Base-by-base conservation (phyloP, 371 early-diverging fungal genomes). In the Fennellomyces sp. region DNA sequence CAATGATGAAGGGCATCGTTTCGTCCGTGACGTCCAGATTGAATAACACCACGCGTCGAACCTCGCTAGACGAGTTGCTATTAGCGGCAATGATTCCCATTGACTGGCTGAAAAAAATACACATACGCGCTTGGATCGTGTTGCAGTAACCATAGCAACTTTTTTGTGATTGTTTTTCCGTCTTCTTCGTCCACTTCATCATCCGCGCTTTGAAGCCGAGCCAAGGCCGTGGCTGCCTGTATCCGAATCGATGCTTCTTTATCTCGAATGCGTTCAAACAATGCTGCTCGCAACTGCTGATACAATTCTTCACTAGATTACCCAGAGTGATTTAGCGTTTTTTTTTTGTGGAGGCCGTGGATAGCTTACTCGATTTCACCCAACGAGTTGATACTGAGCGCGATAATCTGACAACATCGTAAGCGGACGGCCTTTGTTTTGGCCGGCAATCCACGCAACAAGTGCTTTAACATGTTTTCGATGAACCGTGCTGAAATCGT, bases 191-290 rank as follows among this genome's bases (percentile, higher is more conserved):
- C 87, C 2, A 65, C 72, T 21, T 82, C 83, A 23, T 73, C 78
- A 53, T 86, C 82, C 17, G 70, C 81, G 41, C 82, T 85, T 68
- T 91, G 92, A 33, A 95, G 78, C 55, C 92, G 84, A 8, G 93
- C 87, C 25, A 94, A 68, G 0, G 93, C 92, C 27, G 88, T 84
- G 0, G 87, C 93, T 3, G 94, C 94, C 48, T 94, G 89, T 5
- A 85, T 85, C 5, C 97, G 86, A 26, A 95, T 88, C 2, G 79
- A 66, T 2, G 93, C 63, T 59, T 96, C 97, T 65, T 91, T 94
- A 68, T 96, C 97, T 48, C 78, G 76, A 51, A 91, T 70, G 35
- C 94, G 78, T 60, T 89, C 88, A 64, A 84, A 74, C 15, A 95
- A 78, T 28, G 82, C 75, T 12, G 73, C 69, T 69, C 82, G 82